Base-by-base conservation (phyloP, 352 stramenopile genomes). In the Globisporangium barbulae region DNA sequence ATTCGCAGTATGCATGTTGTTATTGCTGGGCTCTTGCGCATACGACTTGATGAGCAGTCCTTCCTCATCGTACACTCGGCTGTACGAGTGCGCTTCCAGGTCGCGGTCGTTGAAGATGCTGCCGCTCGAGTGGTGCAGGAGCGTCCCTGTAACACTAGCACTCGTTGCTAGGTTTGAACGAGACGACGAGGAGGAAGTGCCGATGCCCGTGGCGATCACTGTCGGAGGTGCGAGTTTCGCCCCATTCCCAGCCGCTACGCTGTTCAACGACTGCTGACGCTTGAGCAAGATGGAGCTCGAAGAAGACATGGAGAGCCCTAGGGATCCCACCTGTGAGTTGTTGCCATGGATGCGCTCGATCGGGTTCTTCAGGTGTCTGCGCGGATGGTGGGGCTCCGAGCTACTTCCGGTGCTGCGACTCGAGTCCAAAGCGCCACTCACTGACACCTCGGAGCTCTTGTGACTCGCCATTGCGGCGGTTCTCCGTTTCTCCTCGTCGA, bases 301-400 rank as follows among this genome's bases (percentile, higher is more conserved):
- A 2, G 39, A n/a, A 12, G 44, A 56, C 44, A 57, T 57, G 52
- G 52, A 39, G 17, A 57, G 19, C 9, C 31, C 52, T 8, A 21
- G 28, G 31, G 52, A 21, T 5, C 52, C 52, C 28, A 19, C 1
- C 8, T 44, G 30, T 10, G 67, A 4, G 65, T 57, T 50, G 35
- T 39, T 62, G 54, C 61, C 35, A 39, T 75, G 54, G 72, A 89
- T 73, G 31, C 67, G 79, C 60, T 91, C 82, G 1, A 91, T 35
- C 0, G 82, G 76, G 25, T 84, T 91, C 61, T 91, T 91, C 5
- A 91, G 59, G 61, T 91, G 73, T 41, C 75, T 83, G 8, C 74
- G 69, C 30, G 65, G 61, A 53, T 71, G 64, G 9, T 66, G 67
- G 31, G 58, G 42, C 3, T 59, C 31, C 6, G 44, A 31, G 19